These are phyloP conservation scores for Fusarium brevicatenulatum DNA, from an alignment of 2,329 filamentous ascomycete species.

Conservation along the genomic window DNA sequence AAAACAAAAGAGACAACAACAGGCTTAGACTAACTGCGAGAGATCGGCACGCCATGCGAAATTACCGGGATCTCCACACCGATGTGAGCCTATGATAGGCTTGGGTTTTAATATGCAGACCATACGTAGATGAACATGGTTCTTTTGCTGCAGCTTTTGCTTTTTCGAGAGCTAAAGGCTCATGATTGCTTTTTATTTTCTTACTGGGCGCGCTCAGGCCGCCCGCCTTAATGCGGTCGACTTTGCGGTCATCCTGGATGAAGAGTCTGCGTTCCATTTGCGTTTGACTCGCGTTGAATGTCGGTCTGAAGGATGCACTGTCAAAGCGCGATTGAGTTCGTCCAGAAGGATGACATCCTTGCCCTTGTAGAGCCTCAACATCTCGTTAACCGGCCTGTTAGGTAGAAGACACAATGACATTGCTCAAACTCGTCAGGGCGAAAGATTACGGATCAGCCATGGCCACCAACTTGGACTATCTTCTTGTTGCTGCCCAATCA, in stretches of 20 bases:
- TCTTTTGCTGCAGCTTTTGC: slow-evolving; percentile 37
- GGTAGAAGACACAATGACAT: neutral
- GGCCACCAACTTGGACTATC: neutral
- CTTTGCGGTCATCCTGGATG: neutral
- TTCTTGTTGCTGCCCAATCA: neutral
- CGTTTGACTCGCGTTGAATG: slow-evolving; percentile 26
- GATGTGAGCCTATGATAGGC: slow-evolving; percentile 22
- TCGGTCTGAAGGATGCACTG: slow-evolving; percentile 22
- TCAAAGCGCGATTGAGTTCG: neutral
- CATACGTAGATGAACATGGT: slow-evolving; percentile 26
- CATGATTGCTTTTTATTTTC: slow-evolving; percentile 32
- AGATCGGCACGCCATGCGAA: slow-evolving; percentile 36
- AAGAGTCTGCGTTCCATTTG: neutral
- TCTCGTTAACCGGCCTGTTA: neutral
- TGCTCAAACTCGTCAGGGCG: neutral
- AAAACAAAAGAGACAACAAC: slow-evolving; percentile 31
- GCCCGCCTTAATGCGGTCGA: slow-evolving; percentile 3
- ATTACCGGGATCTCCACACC: slow-evolving; percentile 35
- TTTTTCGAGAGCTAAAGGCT: slow-evolving; percentile 26
- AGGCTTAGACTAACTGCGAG: slow-evolving; percentile 30
- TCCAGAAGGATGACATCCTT: neutral
- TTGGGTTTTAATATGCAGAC: slow-evolving; percentile 28
- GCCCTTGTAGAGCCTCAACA: neutral
- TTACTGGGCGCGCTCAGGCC: slow-evolving; percentile 30
- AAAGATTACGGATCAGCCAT: neutral